These are phyloP conservation scores for Cercospora sesami DNA, from an alignment of 2,329 filamentous ascomycete genomes.

Conservation along the genomic window DNA sequence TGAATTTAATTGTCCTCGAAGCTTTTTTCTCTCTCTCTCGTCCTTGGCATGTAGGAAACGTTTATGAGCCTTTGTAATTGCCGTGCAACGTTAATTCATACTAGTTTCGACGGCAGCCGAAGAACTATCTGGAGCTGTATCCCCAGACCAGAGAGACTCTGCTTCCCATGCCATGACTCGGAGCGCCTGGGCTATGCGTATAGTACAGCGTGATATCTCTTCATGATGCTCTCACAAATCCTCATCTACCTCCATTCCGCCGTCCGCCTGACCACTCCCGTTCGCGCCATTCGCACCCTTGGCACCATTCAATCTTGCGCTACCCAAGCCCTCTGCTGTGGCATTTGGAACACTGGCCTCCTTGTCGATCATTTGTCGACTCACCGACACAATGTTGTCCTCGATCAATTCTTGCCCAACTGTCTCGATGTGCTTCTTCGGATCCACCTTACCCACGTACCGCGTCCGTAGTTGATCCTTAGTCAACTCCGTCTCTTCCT, in stretches of 20 bases:
- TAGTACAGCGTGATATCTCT: slow-evolving; percentile 5
- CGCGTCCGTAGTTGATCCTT: slow-evolving; percentile 98
- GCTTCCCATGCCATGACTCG: neutral
- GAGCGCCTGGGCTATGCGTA: slow-evolving; percentile 3
- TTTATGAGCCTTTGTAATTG: neutral
- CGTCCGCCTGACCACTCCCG: slow-evolving; percentile 16
- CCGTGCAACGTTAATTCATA: neutral
- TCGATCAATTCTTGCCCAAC: slow-evolving; percentile 96
- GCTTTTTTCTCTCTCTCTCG: neutral
- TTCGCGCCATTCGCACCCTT: slow-evolving; percentile 20
- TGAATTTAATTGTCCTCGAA: neutral
- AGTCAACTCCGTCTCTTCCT: slow-evolving; percentile 95
- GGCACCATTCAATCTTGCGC: slow-evolving; percentile 18
- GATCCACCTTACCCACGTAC: slow-evolving; percentile 98
- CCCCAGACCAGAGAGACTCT: neutral
- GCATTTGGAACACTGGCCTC: slow-evolving; percentile 88
- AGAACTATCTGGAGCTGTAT: neutral
- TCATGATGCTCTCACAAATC: slow-evolving; percentile 19
- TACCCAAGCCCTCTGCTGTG: slow-evolving; percentile 48
- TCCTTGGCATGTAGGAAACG: neutral
- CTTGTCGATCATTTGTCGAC: slow-evolving; percentile 98
- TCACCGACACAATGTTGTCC: slow-evolving; percentile 99
- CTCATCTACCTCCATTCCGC: slow-evolving; percentile 31
- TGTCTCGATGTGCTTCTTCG: slow-evolving; percentile 98
- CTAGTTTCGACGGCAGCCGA: neutral